A percentile compares a stretch with the other conserved stretches of the same genome.
phyloP scores from a whole-genome alignment of 257 asterid genomes.

The Cordia subcordata region DNA sequence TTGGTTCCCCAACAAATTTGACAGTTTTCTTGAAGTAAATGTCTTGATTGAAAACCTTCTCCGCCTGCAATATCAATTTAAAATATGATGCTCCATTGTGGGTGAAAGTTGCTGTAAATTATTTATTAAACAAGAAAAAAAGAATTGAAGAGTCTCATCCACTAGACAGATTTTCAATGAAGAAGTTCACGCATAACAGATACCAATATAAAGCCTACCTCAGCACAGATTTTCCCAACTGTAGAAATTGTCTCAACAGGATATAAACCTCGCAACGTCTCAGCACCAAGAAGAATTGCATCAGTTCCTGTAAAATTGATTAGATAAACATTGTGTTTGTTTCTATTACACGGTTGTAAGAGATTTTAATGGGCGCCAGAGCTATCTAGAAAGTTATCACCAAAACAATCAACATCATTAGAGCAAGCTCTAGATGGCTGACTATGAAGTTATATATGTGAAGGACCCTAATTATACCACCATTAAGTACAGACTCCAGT shows the following conservation, averaged over 20 bases:
- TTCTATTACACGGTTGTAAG: background rate
- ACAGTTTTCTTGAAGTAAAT: slow-evolving; percentile 87
- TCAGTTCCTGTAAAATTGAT: slow-evolving; percentile 62
- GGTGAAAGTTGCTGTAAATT: no score
- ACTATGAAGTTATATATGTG: background rate
- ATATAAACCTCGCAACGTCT: slow-evolving; percentile 87
- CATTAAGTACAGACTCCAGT: background rate
- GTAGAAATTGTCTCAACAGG: slow-evolving; percentile 83
- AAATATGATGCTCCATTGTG: background rate
- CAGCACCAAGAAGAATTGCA: slow-evolving; percentile 98
- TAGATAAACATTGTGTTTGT: background rate
- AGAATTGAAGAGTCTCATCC: background rate
- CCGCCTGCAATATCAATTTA: slow-evolving; percentile 45
- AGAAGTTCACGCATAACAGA: background rate
- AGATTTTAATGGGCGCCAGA: background rate
- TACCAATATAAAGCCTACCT: slow-evolving; percentile 29
- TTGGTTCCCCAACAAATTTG: slow-evolving; percentile 86
- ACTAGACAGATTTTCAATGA: background rate
- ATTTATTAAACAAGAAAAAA: background rate
- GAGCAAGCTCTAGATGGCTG: background rate
- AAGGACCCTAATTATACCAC: background rate
- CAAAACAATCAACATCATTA: background rate
- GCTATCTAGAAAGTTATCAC: no score
- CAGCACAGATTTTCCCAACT: slow-evolving; percentile 88
- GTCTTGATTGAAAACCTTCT: slow-evolving; percentile 90